phyloP scores from a whole-genome alignment of 2,329 filamentous ascomycete genomes.

The Trichoderma sp. region DNA sequence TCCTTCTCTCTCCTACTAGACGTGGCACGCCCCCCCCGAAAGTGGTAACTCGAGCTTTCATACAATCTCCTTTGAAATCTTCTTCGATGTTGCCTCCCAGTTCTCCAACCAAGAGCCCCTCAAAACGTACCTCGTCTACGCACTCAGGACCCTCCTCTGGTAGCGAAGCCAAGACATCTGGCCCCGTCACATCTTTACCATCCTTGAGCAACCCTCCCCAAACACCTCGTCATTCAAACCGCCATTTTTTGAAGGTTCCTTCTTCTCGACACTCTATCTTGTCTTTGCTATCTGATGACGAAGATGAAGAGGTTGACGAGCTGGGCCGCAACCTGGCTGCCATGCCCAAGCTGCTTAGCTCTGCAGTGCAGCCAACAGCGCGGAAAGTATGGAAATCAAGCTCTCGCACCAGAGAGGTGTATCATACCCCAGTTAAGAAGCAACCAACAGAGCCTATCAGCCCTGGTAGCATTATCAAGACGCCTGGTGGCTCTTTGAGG shows the following conservation, averaged over 20 bases:
- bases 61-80: neutral
- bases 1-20: conserved; percentile 11
- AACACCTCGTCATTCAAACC: conserved; percentile 33
- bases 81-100: neutral
- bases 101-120: neutral
- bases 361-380: conserved; percentile 27
- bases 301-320: conserved; percentile 40
- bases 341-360: conserved; percentile 26
- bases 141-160: neutral
- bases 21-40: conserved; percentile 1
- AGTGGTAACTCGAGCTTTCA: neutral
- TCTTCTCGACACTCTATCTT: conserved; percentile 43
- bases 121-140: conserved; percentile 28
- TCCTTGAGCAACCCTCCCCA: conserved; percentile 30
- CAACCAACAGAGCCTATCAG: conserved; percentile 29
- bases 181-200: conserved; percentile 27
- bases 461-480: conserved; percentile 40
- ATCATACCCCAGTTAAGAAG: conserved; percentile 34
- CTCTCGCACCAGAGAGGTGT: conserved; percentile 35
- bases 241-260: conserved; percentile 31
- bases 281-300: conserved; percentile 45
- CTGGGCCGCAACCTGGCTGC: conserved; percentile 28
- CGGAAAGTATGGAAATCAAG: conserved; percentile 36
- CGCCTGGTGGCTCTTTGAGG: conserved; percentile 52
- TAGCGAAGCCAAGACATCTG: neutral